phyloP scores from a whole-genome alignment of 768 basidiomycete species.

The Psilocybe sp. region DNA sequence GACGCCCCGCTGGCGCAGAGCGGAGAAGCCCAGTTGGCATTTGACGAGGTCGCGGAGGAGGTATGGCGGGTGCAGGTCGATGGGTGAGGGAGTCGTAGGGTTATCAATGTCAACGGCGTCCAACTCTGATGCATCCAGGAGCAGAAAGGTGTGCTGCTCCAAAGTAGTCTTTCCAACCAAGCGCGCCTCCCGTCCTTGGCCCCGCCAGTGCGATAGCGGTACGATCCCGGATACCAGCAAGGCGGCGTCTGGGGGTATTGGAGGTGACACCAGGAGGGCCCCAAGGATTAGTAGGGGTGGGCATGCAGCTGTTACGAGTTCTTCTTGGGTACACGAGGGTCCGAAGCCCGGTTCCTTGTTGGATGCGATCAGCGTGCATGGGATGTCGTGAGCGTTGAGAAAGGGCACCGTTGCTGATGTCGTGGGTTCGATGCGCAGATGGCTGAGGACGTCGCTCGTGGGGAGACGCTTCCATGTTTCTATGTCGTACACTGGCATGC shows the following conservation, averaged over 20 bases:
- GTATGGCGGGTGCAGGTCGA: slow-evolving; percentile 22
- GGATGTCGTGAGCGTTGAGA: slow-evolving; percentile 17
- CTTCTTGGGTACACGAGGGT: slow-evolving; percentile 30
- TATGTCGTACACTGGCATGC: not conserved
- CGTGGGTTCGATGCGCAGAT: slow-evolving; percentile 19
- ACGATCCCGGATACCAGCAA: slow-evolving; percentile 19
- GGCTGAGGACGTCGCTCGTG: slow-evolving; percentile 14
- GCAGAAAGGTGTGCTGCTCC: slow-evolving; percentile 20
- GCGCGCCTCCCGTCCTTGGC: slow-evolving; percentile 24
- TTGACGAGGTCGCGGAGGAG: slow-evolving; percentile 28
- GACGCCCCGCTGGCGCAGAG: slow-evolving; percentile 17
- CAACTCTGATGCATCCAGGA: slow-evolving; percentile 28
- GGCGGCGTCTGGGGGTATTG: slow-evolving; percentile 23
- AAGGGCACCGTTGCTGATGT: slow-evolving; percentile 20
- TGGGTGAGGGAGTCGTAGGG: slow-evolving; percentile 2
- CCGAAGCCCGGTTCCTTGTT: slow-evolving; percentile 31
- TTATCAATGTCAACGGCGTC: slow-evolving; percentile 13
- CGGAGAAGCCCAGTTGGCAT: slow-evolving; percentile 23
- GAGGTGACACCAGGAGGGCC: slow-evolving; percentile 28
- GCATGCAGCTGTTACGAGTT: slow-evolving; percentile 28
- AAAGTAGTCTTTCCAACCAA: not conserved
- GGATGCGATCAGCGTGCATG: slow-evolving; percentile 26
- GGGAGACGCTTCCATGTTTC: slow-evolving; percentile 4
- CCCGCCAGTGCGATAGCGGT: slow-evolving; percentile 22
- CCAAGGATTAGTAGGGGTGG: slow-evolving; percentile 25